These are phyloP conservation scores for Neoboletus brunneissimus DNA, from an alignment of 768 basidiomycete species.

Conservation along the genomic window DNA sequence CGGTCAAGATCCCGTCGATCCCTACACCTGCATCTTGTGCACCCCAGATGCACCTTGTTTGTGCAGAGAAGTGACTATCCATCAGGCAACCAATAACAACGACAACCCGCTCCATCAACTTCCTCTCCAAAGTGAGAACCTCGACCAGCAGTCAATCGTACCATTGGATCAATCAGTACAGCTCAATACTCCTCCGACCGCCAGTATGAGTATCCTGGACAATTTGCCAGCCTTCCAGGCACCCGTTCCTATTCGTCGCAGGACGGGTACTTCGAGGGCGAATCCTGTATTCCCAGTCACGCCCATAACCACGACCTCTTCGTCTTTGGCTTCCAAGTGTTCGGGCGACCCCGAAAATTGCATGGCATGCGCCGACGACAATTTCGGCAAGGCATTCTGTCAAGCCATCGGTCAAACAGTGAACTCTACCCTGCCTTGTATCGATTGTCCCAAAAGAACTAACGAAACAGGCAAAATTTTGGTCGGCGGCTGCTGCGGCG, in stretches of 20 bases:
- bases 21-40: slow-evolving; percentile 69
- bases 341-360: slow-evolving; percentile 89
- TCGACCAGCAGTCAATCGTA: slow-evolving; percentile 11
- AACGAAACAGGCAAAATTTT: slow-evolving; percentile 27
- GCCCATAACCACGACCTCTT: slow-evolving; percentile 30
- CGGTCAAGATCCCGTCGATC: slow-evolving; percentile 28
- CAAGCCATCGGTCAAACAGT: slow-evolving; percentile 65
- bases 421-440: slow-evolving; percentile 49
- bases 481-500: slow-evolving; percentile 38
- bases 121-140: slow-evolving; percentile 12
- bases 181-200: slow-evolving; percentile 26
- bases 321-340: slow-evolving; percentile 44
- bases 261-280: slow-evolving; percentile 35
- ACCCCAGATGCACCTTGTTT: slow-evolving; percentile 67
- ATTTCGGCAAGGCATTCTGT: slow-evolving; percentile 87
- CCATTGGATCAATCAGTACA: slow-evolving; percentile 29
- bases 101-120: slow-evolving; percentile 9
- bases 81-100: slow-evolving; percentile 37
- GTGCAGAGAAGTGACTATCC: slow-evolving; percentile 64
- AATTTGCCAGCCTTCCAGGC: slow-evolving; percentile 79
- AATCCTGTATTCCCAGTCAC: slow-evolving; percentile 58
- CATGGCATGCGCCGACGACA: slow-evolving; percentile 78
- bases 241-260: slow-evolving; percentile 75
- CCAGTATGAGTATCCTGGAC: slow-evolving; percentile 61
- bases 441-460: slow-evolving; percentile 49